Evolutionary conservation across 106 monocot genomes (phyloP).

Genomic region (Allium sativum): DNA sequence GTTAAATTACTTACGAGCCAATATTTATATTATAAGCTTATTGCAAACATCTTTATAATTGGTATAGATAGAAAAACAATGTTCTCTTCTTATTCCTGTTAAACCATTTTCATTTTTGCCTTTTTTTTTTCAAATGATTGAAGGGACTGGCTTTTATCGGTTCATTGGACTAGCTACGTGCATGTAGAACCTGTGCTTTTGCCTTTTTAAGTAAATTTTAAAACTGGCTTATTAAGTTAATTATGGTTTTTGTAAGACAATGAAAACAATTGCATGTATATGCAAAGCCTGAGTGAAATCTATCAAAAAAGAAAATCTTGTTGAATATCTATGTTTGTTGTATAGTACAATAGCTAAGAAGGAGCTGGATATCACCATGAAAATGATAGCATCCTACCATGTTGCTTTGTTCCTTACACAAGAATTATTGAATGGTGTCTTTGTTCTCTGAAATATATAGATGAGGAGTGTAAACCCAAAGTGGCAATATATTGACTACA

Average conservation of each 20-base stretch:
- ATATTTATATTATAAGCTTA: neutral
- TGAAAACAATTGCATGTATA: neutral
- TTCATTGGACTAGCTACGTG: neutral
- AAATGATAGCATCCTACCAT: constrained; percentile 3
- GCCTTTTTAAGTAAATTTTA: neutral
- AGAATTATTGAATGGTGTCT: neutral
- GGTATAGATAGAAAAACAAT: neutral
- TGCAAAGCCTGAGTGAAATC: neutral
- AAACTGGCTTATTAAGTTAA: constrained; percentile 2
- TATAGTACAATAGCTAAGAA: neutral
- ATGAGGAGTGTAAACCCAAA: constrained; percentile 2
- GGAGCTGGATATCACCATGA: constrained; percentile 5
- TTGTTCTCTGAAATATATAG: constrained; percentile 1
- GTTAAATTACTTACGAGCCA: neutral
- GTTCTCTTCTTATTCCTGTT: neutral
- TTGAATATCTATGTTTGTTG: neutral
- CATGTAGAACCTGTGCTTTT: neutral
- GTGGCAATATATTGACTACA: neutral
- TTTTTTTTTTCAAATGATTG: constrained; percentile 4
- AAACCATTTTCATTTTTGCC: neutral
- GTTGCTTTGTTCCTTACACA: constrained; percentile 6
- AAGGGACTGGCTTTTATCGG: neutral
- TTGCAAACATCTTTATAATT: neutral
- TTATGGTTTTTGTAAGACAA: neutral
- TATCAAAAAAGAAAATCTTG: neutral